Evolutionary conservation across 75 land plant genomes (phyloP).

Genomic region (Selaginella moellendorffii): DNA sequence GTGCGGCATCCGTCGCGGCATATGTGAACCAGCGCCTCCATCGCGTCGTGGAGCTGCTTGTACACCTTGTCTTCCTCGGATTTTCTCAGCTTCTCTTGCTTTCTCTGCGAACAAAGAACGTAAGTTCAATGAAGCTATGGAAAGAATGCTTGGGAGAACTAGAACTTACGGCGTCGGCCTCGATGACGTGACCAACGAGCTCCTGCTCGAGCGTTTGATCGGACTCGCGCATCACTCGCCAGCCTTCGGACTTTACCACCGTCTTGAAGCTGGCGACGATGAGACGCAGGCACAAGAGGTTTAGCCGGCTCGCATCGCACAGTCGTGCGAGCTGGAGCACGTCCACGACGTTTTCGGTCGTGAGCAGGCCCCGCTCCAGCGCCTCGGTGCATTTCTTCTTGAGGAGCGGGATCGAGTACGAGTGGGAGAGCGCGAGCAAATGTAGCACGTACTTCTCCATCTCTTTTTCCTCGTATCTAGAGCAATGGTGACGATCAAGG

Average conservation of each 20-base stretch:
- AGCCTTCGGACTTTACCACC: conserved; percentile 60
- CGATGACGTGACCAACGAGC: conserved; percentile 56
- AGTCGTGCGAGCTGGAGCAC: conserved; percentile 55
- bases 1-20: conserved; percentile 94
- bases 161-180: conserved; percentile 64
- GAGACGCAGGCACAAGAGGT: conserved; percentile 46
- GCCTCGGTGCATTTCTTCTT: conserved; percentile 37
- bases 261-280: conserved; percentile 50
- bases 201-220: conserved; percentile 67
- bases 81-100: conserved; percentile 43
- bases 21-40: conserved; percentile 90
- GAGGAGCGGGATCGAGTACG: conserved; percentile 40
- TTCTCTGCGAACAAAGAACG: conserved; percentile 28
- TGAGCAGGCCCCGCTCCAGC: conserved; percentile 42
- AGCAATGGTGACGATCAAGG: neutral
- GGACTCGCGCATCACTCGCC: conserved; percentile 71
- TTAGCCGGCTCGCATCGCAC: conserved; percentile 73
- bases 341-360: conserved; percentile 70
- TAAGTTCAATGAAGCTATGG: neutral
- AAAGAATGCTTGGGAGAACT: neutral
- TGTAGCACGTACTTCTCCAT: conserved; percentile 58
- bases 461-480: conserved; percentile 61
- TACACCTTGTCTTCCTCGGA: conserved; percentile 68
- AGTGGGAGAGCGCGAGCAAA: conserved; percentile 65
- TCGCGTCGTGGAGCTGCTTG: conserved; percentile 61